Conservation (phyloP, 805 yeast species). For the Torulaspora delbrueckii region DNA sequence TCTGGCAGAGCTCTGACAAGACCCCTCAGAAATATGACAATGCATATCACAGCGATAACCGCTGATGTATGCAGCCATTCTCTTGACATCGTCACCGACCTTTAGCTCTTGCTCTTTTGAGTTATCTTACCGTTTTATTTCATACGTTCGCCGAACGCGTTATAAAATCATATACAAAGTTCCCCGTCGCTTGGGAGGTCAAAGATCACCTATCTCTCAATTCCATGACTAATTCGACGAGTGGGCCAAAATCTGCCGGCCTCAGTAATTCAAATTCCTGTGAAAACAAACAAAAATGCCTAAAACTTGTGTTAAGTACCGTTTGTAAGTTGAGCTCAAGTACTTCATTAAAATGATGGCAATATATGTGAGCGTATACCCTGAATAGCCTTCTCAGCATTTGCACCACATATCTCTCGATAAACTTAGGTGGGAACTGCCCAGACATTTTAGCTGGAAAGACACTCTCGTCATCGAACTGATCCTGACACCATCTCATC, state of each 20-base stretch:
- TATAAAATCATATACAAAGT: conserved; percentile 3
- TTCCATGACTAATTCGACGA: conserved; percentile 69
- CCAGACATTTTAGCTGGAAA: conserved; percentile 89
- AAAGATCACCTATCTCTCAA: conserved; percentile 30
- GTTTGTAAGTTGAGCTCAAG: conserved; percentile 88
- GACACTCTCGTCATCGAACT: conserved; percentile 81
- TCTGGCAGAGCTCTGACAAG: conserved; percentile 10
- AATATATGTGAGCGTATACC: conserved; percentile 94
- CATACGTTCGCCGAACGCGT: background rate
- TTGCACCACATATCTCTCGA: conserved; percentile 64
- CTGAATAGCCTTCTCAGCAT: conserved; percentile 88
- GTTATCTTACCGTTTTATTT: background rate
- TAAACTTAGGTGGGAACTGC: conserved; percentile 85
- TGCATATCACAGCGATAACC: background rate
- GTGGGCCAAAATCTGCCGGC: conserved; percentile 84
- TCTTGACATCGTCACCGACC: background rate
- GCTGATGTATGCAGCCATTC: background rate
- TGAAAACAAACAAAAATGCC: conserved; percentile 85
- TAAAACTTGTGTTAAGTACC: conserved; percentile 87
- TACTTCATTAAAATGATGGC: conserved; percentile 96
- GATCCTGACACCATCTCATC: conserved; percentile 93
- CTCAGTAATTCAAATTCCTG: conserved; percentile 76
- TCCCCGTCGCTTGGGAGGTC: background rate
- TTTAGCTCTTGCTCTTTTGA: background rate
- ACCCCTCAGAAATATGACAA: conserved; percentile 1